Conservation (phyloP, 768 basidiomycete genomes). For the Mrakia gelida region DNA sequence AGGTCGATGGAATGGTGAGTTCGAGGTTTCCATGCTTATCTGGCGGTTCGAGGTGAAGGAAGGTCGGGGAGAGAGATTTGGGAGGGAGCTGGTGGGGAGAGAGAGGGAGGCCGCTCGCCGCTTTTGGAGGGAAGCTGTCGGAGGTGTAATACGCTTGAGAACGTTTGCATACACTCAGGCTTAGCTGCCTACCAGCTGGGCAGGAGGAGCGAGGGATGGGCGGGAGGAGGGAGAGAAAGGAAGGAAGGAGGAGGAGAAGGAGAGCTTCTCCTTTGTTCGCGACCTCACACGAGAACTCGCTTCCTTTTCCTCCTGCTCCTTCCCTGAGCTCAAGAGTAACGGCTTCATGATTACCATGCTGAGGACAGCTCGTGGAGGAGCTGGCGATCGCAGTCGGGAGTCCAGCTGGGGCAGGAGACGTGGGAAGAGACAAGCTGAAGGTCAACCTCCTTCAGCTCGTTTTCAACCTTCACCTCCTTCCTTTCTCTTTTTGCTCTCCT, state of each 20-base stretch:
- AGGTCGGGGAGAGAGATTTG: background rate
- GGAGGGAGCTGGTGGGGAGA: background rate
- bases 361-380: background rate
- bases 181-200: too few species aligned
- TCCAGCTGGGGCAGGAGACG: background rate
- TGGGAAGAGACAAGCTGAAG: background rate
- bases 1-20: slow-evolving; percentile 80
- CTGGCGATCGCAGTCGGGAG: too few species aligned
- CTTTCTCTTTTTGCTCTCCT: background rate
- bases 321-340: background rate
- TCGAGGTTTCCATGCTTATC: background rate
- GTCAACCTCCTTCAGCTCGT: background rate
- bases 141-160: background rate
- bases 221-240: background rate
- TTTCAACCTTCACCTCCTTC: background rate
- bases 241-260: background rate
- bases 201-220: background rate
- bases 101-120: background rate
- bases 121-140: background rate
- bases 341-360: background rate
- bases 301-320: background rate
- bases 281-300: background rate
- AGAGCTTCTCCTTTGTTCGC: background rate
- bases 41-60: background rate
- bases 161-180: background rate